Base-by-base conservation (phyloP, 2,329 filamentous ascomycete genomes). In the Myriosclerotinia curreyana region DNA sequence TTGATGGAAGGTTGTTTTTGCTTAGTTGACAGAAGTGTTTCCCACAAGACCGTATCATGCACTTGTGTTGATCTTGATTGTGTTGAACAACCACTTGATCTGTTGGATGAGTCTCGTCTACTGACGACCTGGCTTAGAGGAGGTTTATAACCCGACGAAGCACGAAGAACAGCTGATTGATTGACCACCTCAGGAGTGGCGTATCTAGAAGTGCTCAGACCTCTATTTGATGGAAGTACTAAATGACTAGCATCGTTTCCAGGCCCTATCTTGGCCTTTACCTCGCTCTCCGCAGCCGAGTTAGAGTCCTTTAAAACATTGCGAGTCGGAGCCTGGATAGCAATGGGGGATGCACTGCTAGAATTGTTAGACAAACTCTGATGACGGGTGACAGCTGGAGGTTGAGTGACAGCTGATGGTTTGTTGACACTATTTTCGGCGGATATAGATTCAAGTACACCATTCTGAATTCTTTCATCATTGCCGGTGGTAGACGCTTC, bases 81-180 rank as follows among this genome's bases (percentile, higher is more conserved):
- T 6, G 17, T 53, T 20, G 36, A n/a, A 20, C 25, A n/a, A 15
- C 11, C n/a, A 28, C 11, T 34, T 22, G 48, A 31, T 44, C 12
- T 22, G 4, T 49, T 36, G 28, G 42, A 46, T 8, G 15, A 20
- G 9, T 34, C 25, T 46, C 31, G 49, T 20, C 9, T 28, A 22
- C 12, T 25, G 5, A 31, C 40, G n/a, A 9, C n/a, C 28, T 42
- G 60, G 22, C 31, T 25, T 12, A 52, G 34, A 12, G 17, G 3
- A 22, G 5, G 20, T 20, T 51, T 48, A 40, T 31, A 36, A n/a
- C 34, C 20, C 42, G 53, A 51, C 15, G 46, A 34, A 28, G 53
- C 53, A 51, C 52, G 61, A 22, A 64, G 28, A 36, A 59, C 36
- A 17, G 44, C 9, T 17, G 20, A 46, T 36, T 64, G 61, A 25